These are phyloP conservation scores for Umbelopsis vinacea DNA, from an alignment of 192 early-diverging fungal genomes.

Conservation along the genomic window DNA sequence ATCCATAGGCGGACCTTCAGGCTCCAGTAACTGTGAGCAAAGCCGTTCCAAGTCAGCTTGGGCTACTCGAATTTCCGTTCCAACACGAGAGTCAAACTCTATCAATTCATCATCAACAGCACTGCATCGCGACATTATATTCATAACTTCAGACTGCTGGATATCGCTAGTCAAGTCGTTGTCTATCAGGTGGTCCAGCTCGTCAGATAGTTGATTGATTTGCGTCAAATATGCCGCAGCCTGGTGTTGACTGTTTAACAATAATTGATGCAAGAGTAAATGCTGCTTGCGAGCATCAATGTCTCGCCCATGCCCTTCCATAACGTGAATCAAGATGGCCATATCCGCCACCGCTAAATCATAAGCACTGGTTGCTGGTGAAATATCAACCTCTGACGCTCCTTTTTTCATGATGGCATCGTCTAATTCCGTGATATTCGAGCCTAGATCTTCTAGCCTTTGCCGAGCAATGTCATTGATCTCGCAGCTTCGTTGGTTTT, in stretches of 20 bases:
- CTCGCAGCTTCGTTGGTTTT: neutral
- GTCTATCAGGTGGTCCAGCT: neutral
- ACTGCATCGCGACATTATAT: neutral
- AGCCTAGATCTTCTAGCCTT: neutral
- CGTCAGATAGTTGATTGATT: neutral
- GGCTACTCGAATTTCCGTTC: neutral
- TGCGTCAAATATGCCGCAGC: neutral
- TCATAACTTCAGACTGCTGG: neutral
- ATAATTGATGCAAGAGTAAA: neutral
- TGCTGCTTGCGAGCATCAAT: slow-evolving; percentile 13
- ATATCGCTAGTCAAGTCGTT: neutral
- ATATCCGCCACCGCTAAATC: slow-evolving; percentile 9
- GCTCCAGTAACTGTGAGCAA: slow-evolving; percentile 1
- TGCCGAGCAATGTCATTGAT: neutral
- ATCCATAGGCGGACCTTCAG: neutral
- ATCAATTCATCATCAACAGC: neutral
- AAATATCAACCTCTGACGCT: slow-evolving; percentile 8
- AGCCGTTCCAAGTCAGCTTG: neutral
- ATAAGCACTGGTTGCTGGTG: slow-evolving; percentile 2
- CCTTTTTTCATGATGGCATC: neutral
- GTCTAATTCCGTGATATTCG: neutral
- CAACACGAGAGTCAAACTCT: neutral
- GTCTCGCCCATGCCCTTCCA: slow-evolving; percentile 14
- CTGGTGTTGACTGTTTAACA: neutral
- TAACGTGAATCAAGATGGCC: slow-evolving; percentile 6